Percentiles rank a stretch among this genome's conserved stretches.
Evolutionary conservation across 495 filamentous ascomycete species (phyloP).

Genomic region (Trypethelium eluteriae): DNA sequence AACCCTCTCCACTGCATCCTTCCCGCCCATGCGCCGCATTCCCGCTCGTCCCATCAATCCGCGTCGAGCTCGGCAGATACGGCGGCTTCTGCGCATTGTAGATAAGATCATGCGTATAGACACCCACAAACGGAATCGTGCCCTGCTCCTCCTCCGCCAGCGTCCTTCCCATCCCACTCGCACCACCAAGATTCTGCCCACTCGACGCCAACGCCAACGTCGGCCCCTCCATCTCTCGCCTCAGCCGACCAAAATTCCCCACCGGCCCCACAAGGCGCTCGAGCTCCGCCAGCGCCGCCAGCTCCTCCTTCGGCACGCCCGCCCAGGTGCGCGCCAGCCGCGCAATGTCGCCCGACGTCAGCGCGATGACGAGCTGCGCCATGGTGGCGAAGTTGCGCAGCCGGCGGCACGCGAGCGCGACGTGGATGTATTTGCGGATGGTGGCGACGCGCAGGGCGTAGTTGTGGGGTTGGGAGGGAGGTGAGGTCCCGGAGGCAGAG

Average conservation of each 20-base stretch:
- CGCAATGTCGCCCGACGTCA: constrained; percentile 73
- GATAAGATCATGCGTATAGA: constrained; percentile 94
- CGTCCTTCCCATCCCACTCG: background rate
- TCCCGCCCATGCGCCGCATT: background rate
- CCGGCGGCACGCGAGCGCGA: constrained; percentile 73
- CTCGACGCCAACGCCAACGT: background rate
- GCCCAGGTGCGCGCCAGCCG: constrained; percentile 76
- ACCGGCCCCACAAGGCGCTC: constrained; percentile 79
- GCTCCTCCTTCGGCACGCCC: constrained; percentile 62
- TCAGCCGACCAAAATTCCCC: constrained; percentile 81
- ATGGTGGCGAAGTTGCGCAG: constrained; percentile 95
- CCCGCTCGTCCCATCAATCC: constrained; percentile 18
- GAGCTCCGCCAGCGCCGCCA: constrained; percentile 66
- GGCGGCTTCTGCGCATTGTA: constrained; percentile 87
- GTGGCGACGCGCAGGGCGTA: constrained; percentile 46
- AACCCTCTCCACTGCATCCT: constrained; percentile 45
- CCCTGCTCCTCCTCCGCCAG: constrained; percentile 61
- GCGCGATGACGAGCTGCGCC: constrained; percentile 86
- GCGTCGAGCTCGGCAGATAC: constrained; percentile 49
- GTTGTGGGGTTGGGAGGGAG: background rate
- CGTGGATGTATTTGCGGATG: constrained; percentile 87
- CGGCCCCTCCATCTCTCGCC: constrained; percentile 78
- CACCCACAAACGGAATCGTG: constrained; percentile 91
- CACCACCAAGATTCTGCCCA: background rate
- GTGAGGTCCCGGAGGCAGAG: background rate